Percentiles rank a stretch among this genome's conserved stretches.
phyloP scores from a whole-genome alignment of 495 filamentous ascomycete genomes.

The Neurospora terricola region DNA sequence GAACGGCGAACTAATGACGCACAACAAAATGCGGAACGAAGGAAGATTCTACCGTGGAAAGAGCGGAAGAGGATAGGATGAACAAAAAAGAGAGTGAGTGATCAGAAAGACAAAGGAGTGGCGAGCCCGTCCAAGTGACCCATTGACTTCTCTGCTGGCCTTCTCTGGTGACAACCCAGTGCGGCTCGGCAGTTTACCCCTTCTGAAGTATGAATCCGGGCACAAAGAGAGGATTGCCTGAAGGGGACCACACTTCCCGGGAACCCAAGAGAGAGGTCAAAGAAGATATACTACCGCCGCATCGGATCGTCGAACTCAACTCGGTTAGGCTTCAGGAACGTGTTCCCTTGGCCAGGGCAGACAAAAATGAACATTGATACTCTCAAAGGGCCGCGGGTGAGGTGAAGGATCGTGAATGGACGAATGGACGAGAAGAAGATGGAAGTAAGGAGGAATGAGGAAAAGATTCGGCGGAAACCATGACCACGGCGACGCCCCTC shows the following conservation, averaged over 20 bases:
- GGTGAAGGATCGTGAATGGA: background rate
- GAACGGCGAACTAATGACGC: background rate
- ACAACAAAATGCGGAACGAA: background rate
- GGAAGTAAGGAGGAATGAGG: conserved; percentile 14
- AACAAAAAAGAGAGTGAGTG: background rate
- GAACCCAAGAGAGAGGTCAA: conserved; percentile 8
- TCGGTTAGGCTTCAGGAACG: conserved; percentile 9
- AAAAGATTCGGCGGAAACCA: background rate
- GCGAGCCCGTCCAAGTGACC: conserved; percentile 2
- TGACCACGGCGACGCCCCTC: background rate
- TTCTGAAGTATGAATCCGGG: conserved; percentile 3
- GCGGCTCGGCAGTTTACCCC: conserved; percentile 1
- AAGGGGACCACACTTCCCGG: background rate
- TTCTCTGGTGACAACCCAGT: conserved; percentile 1
- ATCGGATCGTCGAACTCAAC: conserved; percentile 9
- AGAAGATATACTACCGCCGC: conserved; percentile 8
- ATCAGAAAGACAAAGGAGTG: conserved; percentile 21
- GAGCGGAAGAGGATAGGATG: background rate
- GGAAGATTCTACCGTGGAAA: background rate
- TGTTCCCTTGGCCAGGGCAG: conserved; percentile 1
- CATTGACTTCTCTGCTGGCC: conserved; percentile 3
- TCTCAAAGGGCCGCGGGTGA: background rate
- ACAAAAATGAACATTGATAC: background rate
- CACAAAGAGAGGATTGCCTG: conserved; percentile 12
- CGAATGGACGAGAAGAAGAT: background rate